Percentiles rank a stretch among this genome's conserved stretches.
Evolutionary conservation across 805 yeast genomes (phyloP).

Genomic region (Saccharomycopsis sp.): DNA sequence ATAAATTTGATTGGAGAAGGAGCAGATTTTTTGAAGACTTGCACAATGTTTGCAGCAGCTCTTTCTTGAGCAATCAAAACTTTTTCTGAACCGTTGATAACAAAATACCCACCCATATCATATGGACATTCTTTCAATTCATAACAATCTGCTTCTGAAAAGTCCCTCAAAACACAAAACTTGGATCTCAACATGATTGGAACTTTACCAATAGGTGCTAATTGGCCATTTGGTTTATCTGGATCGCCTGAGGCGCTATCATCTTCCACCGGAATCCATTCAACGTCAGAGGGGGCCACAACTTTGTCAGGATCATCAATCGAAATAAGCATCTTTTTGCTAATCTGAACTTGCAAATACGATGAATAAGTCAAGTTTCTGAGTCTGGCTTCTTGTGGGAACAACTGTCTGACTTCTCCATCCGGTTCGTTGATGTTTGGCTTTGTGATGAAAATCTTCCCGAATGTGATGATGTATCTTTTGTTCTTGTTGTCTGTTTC

Average conservation of each 20-base stretch:
- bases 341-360: constrained; percentile 92
- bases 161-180: constrained; percentile 85
- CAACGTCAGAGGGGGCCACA: constrained; percentile 43
- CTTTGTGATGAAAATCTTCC: constrained; percentile 90
- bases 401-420: constrained; percentile 98
- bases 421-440: constrained; percentile 99
- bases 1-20: constrained; percentile 94
- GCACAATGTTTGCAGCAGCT: constrained; percentile 96
- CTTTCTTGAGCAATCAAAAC: constrained; percentile 98
- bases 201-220: constrained; percentile 83
- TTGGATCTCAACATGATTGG: constrained; percentile 97
- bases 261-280: constrained; percentile 44
- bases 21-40: constrained; percentile 95
- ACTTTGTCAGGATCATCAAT: constrained; percentile 50
- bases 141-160: constrained; percentile 87
- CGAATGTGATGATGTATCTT: constrained; percentile 94
- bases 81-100: constrained; percentile 96
- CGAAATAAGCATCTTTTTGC: constrained; percentile 77
- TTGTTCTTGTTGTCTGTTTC: constrained; percentile 84
- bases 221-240: constrained; percentile 34
- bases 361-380: constrained; percentile 95
- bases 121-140: constrained; percentile 97
- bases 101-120: constrained; percentile 99
- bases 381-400: constrained; percentile 96
- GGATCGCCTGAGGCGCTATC: constrained; percentile 45